These are phyloP conservation scores for Cicer judaicum DNA, from an alignment of 306 rosid genomes.

Conservation along the genomic window DNA sequence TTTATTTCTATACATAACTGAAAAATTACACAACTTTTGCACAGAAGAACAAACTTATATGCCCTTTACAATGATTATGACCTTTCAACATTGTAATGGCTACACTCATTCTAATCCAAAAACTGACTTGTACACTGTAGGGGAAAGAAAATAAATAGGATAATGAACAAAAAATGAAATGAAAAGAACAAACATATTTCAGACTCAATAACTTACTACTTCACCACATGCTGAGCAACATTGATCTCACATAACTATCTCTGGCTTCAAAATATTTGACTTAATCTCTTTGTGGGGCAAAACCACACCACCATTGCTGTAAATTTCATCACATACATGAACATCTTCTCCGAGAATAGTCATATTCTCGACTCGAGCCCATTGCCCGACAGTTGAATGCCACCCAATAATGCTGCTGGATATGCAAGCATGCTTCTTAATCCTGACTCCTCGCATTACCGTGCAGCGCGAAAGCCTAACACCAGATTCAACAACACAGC, in stretches of 20 bases:
- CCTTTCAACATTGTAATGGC: constrained; percentile 38
- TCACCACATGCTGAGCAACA: constrained; percentile 37
- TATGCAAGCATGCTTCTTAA: constrained; percentile 92
- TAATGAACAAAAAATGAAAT: constrained; percentile 10
- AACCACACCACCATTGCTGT: constrained; percentile 94
- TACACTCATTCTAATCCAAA: constrained; percentile 42
- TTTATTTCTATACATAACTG: constrained; percentile 43
- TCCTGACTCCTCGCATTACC: constrained; percentile 83
- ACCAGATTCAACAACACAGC: constrained; percentile 86
- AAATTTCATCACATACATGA: constrained; percentile 86
- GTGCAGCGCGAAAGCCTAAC: constrained; percentile 94
- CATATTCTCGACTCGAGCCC: constrained; percentile 98
- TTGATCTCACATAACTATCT: constrained; percentile 80
- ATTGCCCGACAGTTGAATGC: constrained; percentile 94
- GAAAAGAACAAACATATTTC: constrained; percentile 40
- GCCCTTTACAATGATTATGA: constrained; percentile 43
- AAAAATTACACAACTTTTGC: constrained; percentile 47
- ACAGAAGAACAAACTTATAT: constrained; percentile 43
- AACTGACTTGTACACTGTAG: constrained; percentile 42
- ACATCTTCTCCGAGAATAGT: constrained; percentile 97
- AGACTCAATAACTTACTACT: constrained; percentile 45
- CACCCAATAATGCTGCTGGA: constrained; percentile 93
- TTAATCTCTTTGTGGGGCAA: constrained; percentile 99
- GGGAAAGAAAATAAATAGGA: constrained; percentile 27
- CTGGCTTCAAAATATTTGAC: constrained; percentile 92